phyloP scores from a whole-genome alignment of 805 yeast species.

The Candida hungchunana region DNA sequence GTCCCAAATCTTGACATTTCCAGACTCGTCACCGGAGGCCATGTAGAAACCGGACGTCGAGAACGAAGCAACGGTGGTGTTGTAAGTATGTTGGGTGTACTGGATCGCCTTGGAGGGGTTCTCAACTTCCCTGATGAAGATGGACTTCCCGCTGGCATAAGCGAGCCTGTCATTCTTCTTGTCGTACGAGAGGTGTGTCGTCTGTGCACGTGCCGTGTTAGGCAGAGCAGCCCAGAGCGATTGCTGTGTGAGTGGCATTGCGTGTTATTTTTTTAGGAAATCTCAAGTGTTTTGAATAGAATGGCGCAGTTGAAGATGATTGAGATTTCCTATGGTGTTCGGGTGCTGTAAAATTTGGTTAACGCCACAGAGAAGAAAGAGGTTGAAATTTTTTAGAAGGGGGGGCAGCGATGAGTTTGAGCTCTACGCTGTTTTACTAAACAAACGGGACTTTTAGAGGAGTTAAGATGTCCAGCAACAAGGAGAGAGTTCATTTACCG shows the following conservation, averaged over 20 bases:
- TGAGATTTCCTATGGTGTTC: conserved; percentile 1
- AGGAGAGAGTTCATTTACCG: conserved; percentile 59
- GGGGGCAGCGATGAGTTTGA: conserved; percentile 3
- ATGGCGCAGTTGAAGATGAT: too few relatives aligned
- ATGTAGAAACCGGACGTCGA: conserved; percentile 87
- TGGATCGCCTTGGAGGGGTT: conserved; percentile 53
- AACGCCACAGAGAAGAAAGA: conserved; percentile 4
- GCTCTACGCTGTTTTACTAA: too few relatives aligned
- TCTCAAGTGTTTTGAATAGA: neutral
- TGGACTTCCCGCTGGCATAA: conserved; percentile 78
- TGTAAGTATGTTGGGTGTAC: conserved; percentile 64
- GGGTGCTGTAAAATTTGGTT: conserved; percentile 1
- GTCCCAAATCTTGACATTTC: conserved; percentile 89
- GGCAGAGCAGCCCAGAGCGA: conserved; percentile 74
- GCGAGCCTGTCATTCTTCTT: conserved; percentile 62
- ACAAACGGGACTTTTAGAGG: neutral
- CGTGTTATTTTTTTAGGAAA: neutral
- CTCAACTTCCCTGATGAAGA: conserved; percentile 63
- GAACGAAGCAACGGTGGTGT: conserved; percentile 81
- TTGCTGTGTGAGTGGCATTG: conserved; percentile 25
- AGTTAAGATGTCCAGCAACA: conserved; percentile 64
- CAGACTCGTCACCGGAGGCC: conserved; percentile 91
- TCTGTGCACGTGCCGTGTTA: conserved; percentile 62
- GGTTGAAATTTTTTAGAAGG: conserved; percentile 6
- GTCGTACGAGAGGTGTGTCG: conserved; percentile 76